Percentiles rank a stretch among this genome's conserved stretches.
Conservation (phyloP, 2,329 filamentous ascomycete species). For the Penicillium sclerotiorum region DNA sequence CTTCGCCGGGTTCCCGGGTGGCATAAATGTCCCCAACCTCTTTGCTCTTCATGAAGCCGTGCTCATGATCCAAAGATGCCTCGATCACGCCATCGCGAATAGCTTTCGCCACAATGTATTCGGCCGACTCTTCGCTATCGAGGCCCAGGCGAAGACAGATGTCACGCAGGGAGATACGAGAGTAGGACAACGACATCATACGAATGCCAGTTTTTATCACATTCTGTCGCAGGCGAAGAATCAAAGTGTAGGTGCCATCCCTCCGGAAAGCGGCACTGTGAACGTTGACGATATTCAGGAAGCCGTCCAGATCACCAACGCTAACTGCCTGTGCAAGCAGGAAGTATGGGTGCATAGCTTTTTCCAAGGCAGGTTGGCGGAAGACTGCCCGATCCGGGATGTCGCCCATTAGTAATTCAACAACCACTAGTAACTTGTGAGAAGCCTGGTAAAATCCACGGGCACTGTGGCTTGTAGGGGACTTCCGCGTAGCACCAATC, state of each 20-base stretch:
- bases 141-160: slow-evolving; percentile 95
- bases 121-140: slow-evolving; percentile 93
- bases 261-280: slow-evolving; percentile 84
- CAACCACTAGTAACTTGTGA: slow-evolving; percentile 93
- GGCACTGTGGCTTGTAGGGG: slow-evolving; percentile 84
- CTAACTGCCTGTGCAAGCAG: slow-evolving; percentile 92
- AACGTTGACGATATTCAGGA: slow-evolving; percentile 80
- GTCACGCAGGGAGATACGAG: slow-evolving; percentile 92
- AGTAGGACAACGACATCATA: slow-evolving; percentile 98
- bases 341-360: slow-evolving; percentile 88
- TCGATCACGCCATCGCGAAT: slow-evolving; percentile 98
- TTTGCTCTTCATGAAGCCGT: slow-evolving; percentile 98
- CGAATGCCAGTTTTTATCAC: slow-evolving; percentile 99
- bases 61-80: slow-evolving; percentile 89
- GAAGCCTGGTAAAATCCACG: slow-evolving; percentile 95
- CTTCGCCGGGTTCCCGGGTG: slow-evolving; percentile 91
- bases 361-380: slow-evolving; percentile 83
- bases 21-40: slow-evolving; percentile 95
- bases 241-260: slow-evolving; percentile 93
- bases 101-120: slow-evolving; percentile 98
- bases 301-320: slow-evolving; percentile 93
- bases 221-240: slow-evolving; percentile 92
- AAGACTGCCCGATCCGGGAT: slow-evolving; percentile 95
- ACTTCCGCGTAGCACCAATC: slow-evolving; percentile 90
- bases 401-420: slow-evolving; percentile 97